Evolutionary conservation across 306 rosid genomes (phyloP).

Genomic region (Glycine latifolia): DNA sequence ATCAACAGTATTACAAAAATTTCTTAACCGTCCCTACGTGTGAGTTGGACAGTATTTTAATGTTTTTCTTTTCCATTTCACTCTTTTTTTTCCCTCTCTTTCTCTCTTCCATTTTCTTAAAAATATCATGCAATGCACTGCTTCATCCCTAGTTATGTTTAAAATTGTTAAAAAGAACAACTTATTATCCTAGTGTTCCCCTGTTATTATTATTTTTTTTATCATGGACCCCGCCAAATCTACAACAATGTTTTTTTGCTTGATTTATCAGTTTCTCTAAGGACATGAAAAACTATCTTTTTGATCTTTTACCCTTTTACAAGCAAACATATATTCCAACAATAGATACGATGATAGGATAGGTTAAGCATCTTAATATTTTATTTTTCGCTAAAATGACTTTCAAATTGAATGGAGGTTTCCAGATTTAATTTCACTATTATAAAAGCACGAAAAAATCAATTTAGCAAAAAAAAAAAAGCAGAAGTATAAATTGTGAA

Average conservation of each 20-base stretch:
- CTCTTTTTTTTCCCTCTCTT: too few species aligned
- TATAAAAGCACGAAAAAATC: too few species aligned
- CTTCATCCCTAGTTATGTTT: not conserved
- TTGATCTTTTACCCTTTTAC: not conserved
- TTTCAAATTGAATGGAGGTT: not conserved
- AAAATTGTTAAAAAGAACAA: not conserved
- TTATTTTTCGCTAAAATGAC: not conserved
- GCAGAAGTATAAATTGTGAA: too few species aligned
- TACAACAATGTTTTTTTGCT: not conserved
- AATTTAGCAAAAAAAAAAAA: too few species aligned
- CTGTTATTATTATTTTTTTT: not conserved
- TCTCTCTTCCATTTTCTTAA: too few species aligned
- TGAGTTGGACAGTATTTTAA: too few species aligned
- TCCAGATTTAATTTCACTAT: not conserved
- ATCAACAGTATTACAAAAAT: too few species aligned
- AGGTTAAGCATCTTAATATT: not conserved
- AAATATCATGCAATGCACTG: too few species aligned
- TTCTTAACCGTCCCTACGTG: too few species aligned
- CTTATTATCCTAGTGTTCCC: not conserved
- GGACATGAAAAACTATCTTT: constrained; percentile 20
- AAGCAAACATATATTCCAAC: not conserved
- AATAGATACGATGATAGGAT: not conserved
- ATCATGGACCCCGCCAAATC: constrained; percentile 31
- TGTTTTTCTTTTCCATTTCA: too few species aligned
- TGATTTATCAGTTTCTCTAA: not conserved